Evolutionary conservation across 2,329 filamentous ascomycete species (phyloP).

Genomic region (Penicillium polonicum): DNA sequence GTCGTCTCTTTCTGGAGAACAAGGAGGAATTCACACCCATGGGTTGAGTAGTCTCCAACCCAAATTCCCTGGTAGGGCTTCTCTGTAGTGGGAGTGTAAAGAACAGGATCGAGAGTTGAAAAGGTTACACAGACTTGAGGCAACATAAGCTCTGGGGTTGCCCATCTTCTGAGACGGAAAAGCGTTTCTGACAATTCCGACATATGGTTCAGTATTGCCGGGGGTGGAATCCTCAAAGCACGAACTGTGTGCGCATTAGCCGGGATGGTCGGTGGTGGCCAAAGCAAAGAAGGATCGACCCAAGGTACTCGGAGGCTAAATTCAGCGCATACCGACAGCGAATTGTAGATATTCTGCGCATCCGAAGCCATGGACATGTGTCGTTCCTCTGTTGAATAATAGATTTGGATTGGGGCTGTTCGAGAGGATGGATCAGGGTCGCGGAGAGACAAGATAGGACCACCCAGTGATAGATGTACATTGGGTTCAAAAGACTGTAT

Average conservation of each 20-base stretch:
- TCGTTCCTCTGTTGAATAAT: constrained; percentile 39
- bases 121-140: constrained; percentile 53
- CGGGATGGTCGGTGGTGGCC: constrained; percentile 74
- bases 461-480: constrained; percentile 70
- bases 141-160: constrained; percentile 56
- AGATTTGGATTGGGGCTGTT: constrained; percentile 25
- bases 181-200: constrained; percentile 63
- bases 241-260: constrained; percentile 58
- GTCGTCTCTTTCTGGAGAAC: constrained; percentile 68
- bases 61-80: constrained; percentile 90
- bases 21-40: constrained; percentile 85
- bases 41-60: constrained; percentile 84
- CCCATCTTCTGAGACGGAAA: constrained; percentile 76
- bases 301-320: neutral
- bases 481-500: constrained; percentile 71
- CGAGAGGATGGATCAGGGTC: constrained; percentile 23
- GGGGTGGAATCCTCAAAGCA: constrained; percentile 48
- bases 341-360: constrained; percentile 58
- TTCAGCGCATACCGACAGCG: constrained; percentile 64
- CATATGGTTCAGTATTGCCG: constrained; percentile 48
- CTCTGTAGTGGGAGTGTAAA: constrained; percentile 76
- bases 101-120: constrained; percentile 68
- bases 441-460: constrained; percentile 64
- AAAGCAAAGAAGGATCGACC: constrained; percentile 55
- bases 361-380: constrained; percentile 56